Evolutionary conservation across 768 basidiomycete genomes (phyloP).

Genomic region (Mycena indigotica): DNA sequence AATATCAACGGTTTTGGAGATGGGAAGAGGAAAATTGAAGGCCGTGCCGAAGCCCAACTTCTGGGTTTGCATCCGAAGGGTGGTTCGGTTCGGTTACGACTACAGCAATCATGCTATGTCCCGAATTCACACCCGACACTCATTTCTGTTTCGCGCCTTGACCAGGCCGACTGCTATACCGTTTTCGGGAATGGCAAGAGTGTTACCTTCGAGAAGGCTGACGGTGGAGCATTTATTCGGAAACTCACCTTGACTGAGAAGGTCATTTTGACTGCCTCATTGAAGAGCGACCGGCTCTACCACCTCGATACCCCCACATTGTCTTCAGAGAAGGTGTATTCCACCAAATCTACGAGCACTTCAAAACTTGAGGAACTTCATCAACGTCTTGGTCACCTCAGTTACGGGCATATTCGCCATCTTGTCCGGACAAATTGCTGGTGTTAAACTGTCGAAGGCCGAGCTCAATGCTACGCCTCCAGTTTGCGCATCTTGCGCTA

Average conservation of each 20-base stretch:
- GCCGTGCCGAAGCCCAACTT: slow-evolving; percentile 7
- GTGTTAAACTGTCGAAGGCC: slow-evolving; percentile 6
- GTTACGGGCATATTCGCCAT: slow-evolving; percentile 3
- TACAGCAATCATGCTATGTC: slow-evolving; percentile 14
- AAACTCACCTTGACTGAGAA: neutral
- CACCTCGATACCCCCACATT: slow-evolving; percentile 9
- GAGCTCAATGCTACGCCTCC: slow-evolving; percentile 12
- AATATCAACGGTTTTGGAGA: slow-evolving; percentile 15
- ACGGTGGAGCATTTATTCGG: slow-evolving; percentile 11
- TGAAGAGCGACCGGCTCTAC: slow-evolving; percentile 14
- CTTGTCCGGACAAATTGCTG: slow-evolving; percentile 6
- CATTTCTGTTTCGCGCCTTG: slow-evolving; percentile 17
- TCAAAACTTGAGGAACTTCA: slow-evolving; percentile 13
- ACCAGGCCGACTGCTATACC: slow-evolving; percentile 14
- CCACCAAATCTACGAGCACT: neutral
- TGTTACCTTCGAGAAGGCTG: slow-evolving; percentile 12
- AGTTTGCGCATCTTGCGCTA: slow-evolving; percentile 12
- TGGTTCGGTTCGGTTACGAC: neutral
- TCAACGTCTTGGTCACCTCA: slow-evolving; percentile 14
- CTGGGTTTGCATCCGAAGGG: slow-evolving; percentile 5
- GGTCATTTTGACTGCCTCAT: slow-evolving; percentile 10
- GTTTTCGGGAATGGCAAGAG: slow-evolving; percentile 15
- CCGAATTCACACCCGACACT: slow-evolving; percentile 15
- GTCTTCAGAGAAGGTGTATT: slow-evolving; percentile 2
- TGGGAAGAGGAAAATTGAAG: slow-evolving; percentile 14